Evolutionary conservation across 2,329 filamentous ascomycete species (phyloP), one percentile per base, ranked within the genome.

Genomic region (Trichothecium roseum): DNA sequence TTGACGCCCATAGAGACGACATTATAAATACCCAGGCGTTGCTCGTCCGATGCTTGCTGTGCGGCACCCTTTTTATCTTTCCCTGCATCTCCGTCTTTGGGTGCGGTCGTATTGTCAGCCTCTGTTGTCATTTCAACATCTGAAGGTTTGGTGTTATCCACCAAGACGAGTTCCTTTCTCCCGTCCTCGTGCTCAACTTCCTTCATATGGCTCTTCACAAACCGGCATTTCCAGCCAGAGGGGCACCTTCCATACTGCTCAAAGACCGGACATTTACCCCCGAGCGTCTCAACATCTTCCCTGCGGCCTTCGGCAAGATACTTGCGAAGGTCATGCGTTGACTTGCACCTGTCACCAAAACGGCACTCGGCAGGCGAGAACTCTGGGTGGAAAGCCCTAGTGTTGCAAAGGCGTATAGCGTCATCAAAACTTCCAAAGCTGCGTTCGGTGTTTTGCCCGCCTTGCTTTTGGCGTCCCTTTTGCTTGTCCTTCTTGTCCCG

Each of bases 141-240:
- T 6, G 10, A 6, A 24, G 20, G 10, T 8, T 44, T 35, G 8
- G 39, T 38, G 41, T 51, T 54, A 32, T 76, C 72, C 15, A 82
- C 49, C 33, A 94, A 66, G 3, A 89, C 67, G 35, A 96, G 62
- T 59, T 96, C 89, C 49, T 84, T 86, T 45, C 74, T 74, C 8
- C 87, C 89, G 55, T 94, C 88, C 36, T 80, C 78, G 15, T 68
- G 76, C 44, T 83, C 75, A 17, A 84, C 60, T 59, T 96, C 89
- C 42, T 78, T 70, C 48, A 86, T 91, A 59, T 98, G 91, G 42
- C 85, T 93, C 42, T 73, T 73, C 24, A 85, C 82, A 52, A 95
- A 94, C 16, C 89, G 81, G 55, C 91, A 98, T 55, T 89, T 94
- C 88, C 89, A 98, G 5, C 91, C 91, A 12, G 81, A 75, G 33